These are phyloP conservation scores for Eragrostis nindensis DNA, from an alignment of 176 grass and related monocot genomes.

Conservation along the genomic window DNA sequence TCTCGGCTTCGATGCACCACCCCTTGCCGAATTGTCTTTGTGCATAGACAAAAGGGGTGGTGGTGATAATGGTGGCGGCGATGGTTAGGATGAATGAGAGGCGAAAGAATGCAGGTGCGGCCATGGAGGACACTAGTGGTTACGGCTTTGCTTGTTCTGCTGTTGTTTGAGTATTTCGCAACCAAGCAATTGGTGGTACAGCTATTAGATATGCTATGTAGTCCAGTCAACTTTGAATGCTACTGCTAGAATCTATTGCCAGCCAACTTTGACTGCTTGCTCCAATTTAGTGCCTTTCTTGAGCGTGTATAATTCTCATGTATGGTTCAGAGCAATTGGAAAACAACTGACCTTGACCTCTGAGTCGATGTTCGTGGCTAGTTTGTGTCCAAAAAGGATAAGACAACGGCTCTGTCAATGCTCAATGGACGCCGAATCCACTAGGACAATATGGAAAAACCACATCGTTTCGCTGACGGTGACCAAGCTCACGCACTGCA, in stretches of 20 bases:
- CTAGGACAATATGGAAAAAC: no score
- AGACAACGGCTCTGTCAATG: no score
- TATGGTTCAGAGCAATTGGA: no score
- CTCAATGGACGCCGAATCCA: no score
- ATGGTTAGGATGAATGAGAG: background rate
- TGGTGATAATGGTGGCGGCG: background rate
- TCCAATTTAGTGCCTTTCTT: no score
- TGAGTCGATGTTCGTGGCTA: no score
- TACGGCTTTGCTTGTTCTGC: background rate
- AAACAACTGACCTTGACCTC: no score
- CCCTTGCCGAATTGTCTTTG: background rate
- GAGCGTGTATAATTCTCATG: no score
- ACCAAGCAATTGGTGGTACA: background rate
- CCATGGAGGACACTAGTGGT: background rate
- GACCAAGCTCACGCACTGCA: no score
- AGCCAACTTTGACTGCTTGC: no score
- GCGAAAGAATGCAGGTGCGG: background rate
- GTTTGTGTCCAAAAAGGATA: no score
- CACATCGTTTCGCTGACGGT: no score
- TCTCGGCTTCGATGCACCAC: conserved; percentile 30
- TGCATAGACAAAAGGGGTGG: background rate
- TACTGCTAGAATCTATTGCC: background rate
- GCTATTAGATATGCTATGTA: background rate
- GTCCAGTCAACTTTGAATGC: background rate
- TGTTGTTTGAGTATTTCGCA: background rate